Conservation (phyloP, 306 rosid species). For the Parietaria judaica region DNA sequence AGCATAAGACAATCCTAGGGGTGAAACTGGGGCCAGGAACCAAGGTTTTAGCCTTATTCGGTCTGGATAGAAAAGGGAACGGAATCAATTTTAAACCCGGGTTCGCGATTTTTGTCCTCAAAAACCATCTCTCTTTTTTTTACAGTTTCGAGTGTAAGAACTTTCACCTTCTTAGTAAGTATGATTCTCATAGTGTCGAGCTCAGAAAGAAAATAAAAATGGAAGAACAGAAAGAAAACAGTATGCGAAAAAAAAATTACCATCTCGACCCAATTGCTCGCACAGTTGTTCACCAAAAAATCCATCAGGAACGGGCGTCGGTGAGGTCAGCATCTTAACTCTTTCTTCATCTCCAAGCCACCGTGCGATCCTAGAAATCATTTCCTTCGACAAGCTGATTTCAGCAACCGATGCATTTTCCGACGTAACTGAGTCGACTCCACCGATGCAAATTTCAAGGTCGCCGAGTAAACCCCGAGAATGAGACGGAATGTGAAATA, state of each 20-base stretch:
- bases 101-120: too few relatives aligned
- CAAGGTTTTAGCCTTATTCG: too few relatives aligned
- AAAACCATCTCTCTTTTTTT: too few relatives aligned
- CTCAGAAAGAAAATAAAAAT: background rate
- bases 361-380: conserved; percentile 58
- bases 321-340: conserved; percentile 42
- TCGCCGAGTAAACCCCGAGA: conserved; percentile 75
- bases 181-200: background rate
- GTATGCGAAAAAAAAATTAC: conserved; percentile 29
- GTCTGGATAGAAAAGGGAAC: too few relatives aligned
- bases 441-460: conserved; percentile 88
- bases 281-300: conserved; percentile 57
- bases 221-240: background rate
- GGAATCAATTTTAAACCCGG: too few relatives aligned
- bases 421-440: conserved; percentile 39
- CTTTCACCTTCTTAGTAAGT: too few relatives aligned
- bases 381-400: conserved; percentile 69
- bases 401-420: conserved; percentile 63
- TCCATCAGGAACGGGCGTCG: conserved; percentile 44
- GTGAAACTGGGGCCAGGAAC: too few relatives aligned
- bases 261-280: conserved; percentile 82
- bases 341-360: conserved; percentile 94
- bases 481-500: conserved; percentile 56
- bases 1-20: background rate
- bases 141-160: too few relatives aligned